phyloP scores from a whole-genome alignment of 2,329 filamentous ascomycete species.

The Alternaria burnsii region DNA sequence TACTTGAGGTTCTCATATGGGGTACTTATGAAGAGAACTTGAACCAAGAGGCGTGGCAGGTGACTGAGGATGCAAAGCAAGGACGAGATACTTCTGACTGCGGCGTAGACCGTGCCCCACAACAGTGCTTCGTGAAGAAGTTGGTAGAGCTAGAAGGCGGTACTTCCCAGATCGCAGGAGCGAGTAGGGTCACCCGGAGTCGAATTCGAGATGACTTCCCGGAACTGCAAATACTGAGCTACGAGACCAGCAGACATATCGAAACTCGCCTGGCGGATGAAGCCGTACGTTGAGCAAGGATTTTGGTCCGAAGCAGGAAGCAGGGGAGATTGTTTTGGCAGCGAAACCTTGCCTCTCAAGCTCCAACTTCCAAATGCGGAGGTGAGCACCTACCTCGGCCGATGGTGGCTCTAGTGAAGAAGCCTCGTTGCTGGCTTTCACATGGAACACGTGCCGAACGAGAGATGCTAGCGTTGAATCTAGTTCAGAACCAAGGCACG shows the following conservation, averaged over 20 bases:
- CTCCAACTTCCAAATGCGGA: not conserved
- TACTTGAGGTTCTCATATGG: constrained; percentile 7
- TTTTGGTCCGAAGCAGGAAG: not conserved
- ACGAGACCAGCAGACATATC: constrained; percentile 2
- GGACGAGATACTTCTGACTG: not conserved
- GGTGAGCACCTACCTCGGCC: not conserved
- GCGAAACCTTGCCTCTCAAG: not conserved
- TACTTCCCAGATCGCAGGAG: not conserved
- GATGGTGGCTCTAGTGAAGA: not conserved
- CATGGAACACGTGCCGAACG: not conserved
- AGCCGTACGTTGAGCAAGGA: not conserved
- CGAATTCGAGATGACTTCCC: constrained; percentile 10
- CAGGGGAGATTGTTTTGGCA: not conserved
- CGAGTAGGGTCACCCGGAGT: not conserved
- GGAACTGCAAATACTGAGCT: constrained; percentile 11
- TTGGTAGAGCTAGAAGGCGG: not conserved
- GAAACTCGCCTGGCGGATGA: constrained; percentile 1
- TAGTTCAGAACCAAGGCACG: not conserved
- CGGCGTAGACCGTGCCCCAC: not conserved
- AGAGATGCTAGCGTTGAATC: not conserved
- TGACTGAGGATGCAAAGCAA: not conserved
- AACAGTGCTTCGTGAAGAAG: not conserved
- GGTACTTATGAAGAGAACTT: not conserved
- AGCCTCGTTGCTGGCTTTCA: not conserved
- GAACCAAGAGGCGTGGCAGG: not conserved